Conservation (phyloP, 495 filamentous ascomycete species). For the Neurospora sp. region DNA sequence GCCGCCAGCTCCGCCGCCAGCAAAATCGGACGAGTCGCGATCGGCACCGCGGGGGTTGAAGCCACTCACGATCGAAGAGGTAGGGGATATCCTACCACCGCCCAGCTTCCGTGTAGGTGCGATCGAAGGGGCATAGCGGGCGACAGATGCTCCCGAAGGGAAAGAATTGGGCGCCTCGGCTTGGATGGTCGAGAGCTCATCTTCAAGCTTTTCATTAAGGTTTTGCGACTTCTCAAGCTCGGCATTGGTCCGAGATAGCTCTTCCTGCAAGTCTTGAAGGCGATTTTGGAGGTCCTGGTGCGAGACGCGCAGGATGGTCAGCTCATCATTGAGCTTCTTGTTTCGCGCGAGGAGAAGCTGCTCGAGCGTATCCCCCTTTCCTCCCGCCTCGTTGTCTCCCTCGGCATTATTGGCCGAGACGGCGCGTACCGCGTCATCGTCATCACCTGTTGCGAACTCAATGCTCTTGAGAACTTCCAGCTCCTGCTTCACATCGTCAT, state of each 20-base stretch:
- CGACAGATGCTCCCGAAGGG: slow-evolving; percentile 79
- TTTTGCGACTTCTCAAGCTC: slow-evolving; percentile 79
- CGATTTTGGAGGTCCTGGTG: slow-evolving; percentile 83
- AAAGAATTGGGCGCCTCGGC: slow-evolving; percentile 73
- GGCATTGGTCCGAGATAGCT: slow-evolving; percentile 70
- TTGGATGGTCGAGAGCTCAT: slow-evolving; percentile 81
- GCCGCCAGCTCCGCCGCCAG: slow-evolving; percentile 72
- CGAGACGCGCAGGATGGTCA: slow-evolving; percentile 86
- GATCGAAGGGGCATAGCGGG: slow-evolving; percentile 71
- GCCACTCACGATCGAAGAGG: slow-evolving; percentile 94
- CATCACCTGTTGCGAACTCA: slow-evolving; percentile 85
- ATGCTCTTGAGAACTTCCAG: slow-evolving; percentile 96
- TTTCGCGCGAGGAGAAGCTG: slow-evolving; percentile 86
- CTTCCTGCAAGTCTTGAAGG: slow-evolving; percentile 70
- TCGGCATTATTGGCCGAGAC: slow-evolving; percentile 37
- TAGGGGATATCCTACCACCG: slow-evolving; percentile 71
- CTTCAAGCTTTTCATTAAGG: slow-evolving; percentile 81
- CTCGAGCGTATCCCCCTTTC: slow-evolving; percentile 74
- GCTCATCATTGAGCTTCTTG: slow-evolving; percentile 88
- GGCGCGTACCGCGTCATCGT: slow-evolving; percentile 49
- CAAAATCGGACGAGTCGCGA: slow-evolving; percentile 53
- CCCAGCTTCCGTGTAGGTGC: slow-evolving; percentile 45
- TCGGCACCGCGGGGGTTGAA: slow-evolving; percentile 53
- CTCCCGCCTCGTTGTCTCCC: slow-evolving; percentile 28
- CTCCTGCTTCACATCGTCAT: slow-evolving; percentile 91